phyloP scores from a whole-genome alignment of 345 rosid genomes.

The Garcia nutans region DNA sequence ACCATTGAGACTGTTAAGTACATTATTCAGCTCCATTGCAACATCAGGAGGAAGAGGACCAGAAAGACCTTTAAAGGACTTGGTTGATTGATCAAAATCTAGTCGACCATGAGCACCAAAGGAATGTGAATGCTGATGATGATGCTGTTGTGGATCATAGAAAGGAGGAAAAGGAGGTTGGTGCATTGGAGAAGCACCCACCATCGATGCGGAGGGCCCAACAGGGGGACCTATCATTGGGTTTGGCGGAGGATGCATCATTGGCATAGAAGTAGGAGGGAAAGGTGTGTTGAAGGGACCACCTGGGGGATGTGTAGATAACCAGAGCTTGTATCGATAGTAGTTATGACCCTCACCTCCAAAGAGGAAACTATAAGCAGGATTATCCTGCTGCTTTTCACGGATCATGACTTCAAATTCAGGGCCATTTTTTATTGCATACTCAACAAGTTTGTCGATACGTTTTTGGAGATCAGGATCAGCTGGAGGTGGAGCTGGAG shows the following conservation, averaged over 20 bases:
- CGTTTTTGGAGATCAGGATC: constrained; percentile 96
- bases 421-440: constrained; percentile 83
- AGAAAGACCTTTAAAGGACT: constrained; percentile 66
- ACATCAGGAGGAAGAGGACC: constrained; percentile 93
- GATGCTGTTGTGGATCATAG: constrained; percentile 68
- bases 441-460: constrained; percentile 96
- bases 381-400: constrained; percentile 90
- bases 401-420: constrained; percentile 98
- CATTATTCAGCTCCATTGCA: constrained; percentile 67
- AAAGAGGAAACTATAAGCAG: constrained; percentile 81
- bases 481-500: constrained; percentile 73
- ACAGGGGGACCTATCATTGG: constrained; percentile 56
- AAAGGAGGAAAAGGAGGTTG: constrained; percentile 75
- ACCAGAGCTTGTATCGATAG: constrained; percentile 81
- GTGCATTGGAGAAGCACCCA: constrained; percentile 67
- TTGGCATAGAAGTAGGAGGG: constrained; percentile 48
- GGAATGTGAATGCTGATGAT: constrained; percentile 67
- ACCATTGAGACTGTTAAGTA: constrained; percentile 77
- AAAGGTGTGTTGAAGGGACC: constrained; percentile 65
- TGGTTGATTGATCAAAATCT: constrained; percentile 72
- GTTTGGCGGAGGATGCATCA: constrained; percentile 69
- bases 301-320: constrained; percentile 58
- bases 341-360: constrained; percentile 94
- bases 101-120: constrained; percentile 55
- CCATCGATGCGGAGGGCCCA: constrained; percentile 45